These are phyloP conservation scores for Syncephalastrum contaminatum DNA, from an alignment of 371 early-diverging fungal genomes.

Conservation along the genomic window DNA sequence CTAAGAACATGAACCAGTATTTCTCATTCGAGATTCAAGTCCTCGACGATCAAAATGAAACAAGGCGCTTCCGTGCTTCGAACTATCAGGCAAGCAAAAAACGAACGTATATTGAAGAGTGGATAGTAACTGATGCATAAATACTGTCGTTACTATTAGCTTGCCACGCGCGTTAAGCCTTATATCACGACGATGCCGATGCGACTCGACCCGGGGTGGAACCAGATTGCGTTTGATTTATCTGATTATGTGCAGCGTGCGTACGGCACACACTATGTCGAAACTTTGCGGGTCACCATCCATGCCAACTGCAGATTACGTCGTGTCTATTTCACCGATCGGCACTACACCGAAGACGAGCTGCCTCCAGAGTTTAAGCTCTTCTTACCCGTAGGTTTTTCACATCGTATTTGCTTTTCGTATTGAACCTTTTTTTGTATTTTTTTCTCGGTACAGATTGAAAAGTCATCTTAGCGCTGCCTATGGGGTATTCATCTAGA, in stretches of 20 bases:
- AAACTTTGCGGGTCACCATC: conserved; percentile 84
- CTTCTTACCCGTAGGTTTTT: conserved; percentile 68
- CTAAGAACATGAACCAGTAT: conserved; percentile 86
- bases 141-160: conserved; percentile 32
- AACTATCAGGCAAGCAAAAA: conserved; percentile 77
- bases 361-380: conserved; percentile 92
- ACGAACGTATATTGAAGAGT: too few species aligned
- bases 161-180: conserved; percentile 79
- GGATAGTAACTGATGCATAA: conserved; percentile 2
- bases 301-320: conserved; percentile 92
- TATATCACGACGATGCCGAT: conserved; percentile 93
- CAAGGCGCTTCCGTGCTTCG: conserved; percentile 83
- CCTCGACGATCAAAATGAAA: conserved; percentile 78
- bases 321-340: conserved; percentile 89
- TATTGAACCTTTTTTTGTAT: too few species aligned
- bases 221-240: conserved; percentile 89
- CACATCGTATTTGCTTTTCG: background rate
- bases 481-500: too few species aligned
- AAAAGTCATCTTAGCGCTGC: too few species aligned
- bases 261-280: conserved; percentile 88
- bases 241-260: conserved; percentile 83
- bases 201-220: conserved; percentile 95
- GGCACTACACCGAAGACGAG: conserved; percentile 87
- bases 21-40: conserved; percentile 92
- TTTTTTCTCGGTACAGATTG: too few species aligned